A percentile compares a stretch with the other conserved stretches of the same genome.
Conservation (phyloP, 2,329 filamentous ascomycete species). For the Dendrostoma leiphaemia region DNA sequence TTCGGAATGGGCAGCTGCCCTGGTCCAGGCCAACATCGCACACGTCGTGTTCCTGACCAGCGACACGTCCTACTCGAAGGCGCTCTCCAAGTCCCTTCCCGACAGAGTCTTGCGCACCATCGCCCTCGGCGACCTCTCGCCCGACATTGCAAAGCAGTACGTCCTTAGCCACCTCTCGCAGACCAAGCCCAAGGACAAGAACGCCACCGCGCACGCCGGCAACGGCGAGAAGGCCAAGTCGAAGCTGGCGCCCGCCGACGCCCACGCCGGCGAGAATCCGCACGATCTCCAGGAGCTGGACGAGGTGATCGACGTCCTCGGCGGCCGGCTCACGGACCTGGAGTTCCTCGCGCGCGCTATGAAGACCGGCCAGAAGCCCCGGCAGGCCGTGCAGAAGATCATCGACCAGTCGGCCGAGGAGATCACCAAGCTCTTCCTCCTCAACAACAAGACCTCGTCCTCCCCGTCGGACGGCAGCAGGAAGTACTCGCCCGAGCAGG, state of each 20-base stretch:
- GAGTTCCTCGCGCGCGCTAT: constrained; percentile 91
- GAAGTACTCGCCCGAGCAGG: constrained; percentile 80
- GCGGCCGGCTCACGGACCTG: constrained; percentile 91
- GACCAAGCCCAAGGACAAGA: constrained; percentile 43
- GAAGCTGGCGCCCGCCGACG: constrained; percentile 24
- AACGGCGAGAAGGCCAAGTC: constrained; percentile 22
- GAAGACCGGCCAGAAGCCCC: constrained; percentile 80
- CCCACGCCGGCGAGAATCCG: constrained; percentile 35
- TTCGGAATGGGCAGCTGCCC: constrained; percentile 82
- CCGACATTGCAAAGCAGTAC: constrained; percentile 83
- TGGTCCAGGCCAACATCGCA: constrained; percentile 84
- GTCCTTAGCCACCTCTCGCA: constrained; percentile 73
- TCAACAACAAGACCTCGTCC: constrained; percentile 51
- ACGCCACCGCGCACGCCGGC: constrained; percentile 24
- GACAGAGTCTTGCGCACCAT: constrained; percentile 89
- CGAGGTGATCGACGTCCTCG: constrained; percentile 75
- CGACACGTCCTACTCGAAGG: constrained; percentile 85
- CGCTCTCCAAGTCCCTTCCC: constrained; percentile 80
- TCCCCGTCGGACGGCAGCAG: constrained; percentile 36
- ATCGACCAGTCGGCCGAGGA: constrained; percentile 86
- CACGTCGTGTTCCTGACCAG: constrained; percentile 94
- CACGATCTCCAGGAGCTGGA: constrained; percentile 70
- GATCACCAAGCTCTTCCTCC: constrained; percentile 88
- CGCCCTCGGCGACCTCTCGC: constrained; percentile 80
- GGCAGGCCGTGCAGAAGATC: constrained; percentile 80